Percentiles rank a stretch among this genome's conserved stretches.
These are phyloP conservation scores for Butyriboletus loyo DNA, from an alignment of 768 basidiomycete genomes.

Conservation along the genomic window DNA sequence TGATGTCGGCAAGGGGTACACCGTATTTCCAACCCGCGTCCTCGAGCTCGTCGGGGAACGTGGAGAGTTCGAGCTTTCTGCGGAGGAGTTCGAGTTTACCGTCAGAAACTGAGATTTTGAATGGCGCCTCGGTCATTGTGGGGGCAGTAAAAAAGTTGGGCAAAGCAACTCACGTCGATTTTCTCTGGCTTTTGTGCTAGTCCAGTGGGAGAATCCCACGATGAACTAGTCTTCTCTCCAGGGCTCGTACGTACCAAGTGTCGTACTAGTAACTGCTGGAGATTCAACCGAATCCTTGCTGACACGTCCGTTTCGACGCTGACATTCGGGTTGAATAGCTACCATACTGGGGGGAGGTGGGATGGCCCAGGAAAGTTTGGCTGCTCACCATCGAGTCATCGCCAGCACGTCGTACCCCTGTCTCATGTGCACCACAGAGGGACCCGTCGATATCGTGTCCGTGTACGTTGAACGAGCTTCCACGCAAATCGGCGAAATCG, in stretches of 20 bases:
- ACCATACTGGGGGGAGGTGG: not conserved
- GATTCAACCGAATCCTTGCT: not conserved
- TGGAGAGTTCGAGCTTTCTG: constrained; percentile 45
- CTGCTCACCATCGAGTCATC: not conserved
- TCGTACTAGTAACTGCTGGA: not conserved
- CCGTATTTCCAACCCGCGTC: constrained; percentile 52
- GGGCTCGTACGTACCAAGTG: not conserved
- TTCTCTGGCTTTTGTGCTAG: too few relatives aligned
- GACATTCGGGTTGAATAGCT: not conserved
- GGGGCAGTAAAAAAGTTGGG: not conserved
- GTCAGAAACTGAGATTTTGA: constrained; percentile 48
- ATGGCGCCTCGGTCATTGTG: constrained; percentile 37
- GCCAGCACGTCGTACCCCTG: too few relatives aligned
- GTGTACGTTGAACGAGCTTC: not conserved
- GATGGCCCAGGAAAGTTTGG: not conserved
- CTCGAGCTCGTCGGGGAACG: constrained; percentile 59
- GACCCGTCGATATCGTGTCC: not conserved
- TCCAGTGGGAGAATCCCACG: not conserved
- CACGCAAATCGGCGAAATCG: not conserved
- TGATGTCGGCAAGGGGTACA: constrained; percentile 44
- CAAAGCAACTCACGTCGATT: not conserved
- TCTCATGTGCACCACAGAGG: not conserved
- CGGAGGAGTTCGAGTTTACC: constrained; percentile 38
- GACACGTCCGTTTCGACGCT: not conserved
- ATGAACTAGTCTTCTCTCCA: not conserved